phyloP scores from a whole-genome alignment of 352 stramenopile species.

The Hyphochytrium catenoides region DNA sequence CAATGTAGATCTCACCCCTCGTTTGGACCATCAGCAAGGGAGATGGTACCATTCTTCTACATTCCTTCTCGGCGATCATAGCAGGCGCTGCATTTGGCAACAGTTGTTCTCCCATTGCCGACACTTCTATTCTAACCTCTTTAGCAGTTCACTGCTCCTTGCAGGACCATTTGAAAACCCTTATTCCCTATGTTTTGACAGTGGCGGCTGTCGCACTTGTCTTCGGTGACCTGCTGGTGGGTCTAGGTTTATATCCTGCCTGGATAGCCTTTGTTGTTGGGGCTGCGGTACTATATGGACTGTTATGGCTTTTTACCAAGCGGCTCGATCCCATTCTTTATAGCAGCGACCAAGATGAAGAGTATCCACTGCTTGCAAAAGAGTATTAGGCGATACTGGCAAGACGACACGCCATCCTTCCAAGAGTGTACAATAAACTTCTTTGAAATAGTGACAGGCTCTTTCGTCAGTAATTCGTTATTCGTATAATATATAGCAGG shows the following conservation, averaged over 20 bases:
- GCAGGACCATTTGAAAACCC: slow-evolving; percentile 56
- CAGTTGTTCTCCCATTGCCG: slow-evolving; percentile 68
- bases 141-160: slow-evolving; percentile 41
- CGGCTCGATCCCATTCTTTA: too few species aligned
- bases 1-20: slow-evolving; percentile 38
- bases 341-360: too few species aligned
- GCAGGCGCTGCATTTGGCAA: slow-evolving; percentile 62
- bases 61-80: slow-evolving; percentile 64
- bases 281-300: not conserved
- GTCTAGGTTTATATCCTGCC: slow-evolving; percentile 9
- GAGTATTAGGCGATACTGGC: too few species aligned
- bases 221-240: slow-evolving; percentile 35
- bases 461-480: too few species aligned
- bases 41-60: slow-evolving; percentile 46
- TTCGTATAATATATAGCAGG: too few species aligned
- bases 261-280: slow-evolving; percentile 7
- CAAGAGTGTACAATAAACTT: too few species aligned
- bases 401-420: too few species aligned
- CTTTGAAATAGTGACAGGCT: too few species aligned
- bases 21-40: slow-evolving; percentile 48
- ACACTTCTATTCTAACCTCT: slow-evolving; percentile 68
- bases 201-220: slow-evolving; percentile 35
- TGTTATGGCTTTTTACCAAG: not conserved
- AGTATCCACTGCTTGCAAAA: too few species aligned
- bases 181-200: slow-evolving; percentile 47